phyloP scores from a whole-genome alignment of 2,329 filamentous ascomycete species.

The Penicillium sp. region DNA sequence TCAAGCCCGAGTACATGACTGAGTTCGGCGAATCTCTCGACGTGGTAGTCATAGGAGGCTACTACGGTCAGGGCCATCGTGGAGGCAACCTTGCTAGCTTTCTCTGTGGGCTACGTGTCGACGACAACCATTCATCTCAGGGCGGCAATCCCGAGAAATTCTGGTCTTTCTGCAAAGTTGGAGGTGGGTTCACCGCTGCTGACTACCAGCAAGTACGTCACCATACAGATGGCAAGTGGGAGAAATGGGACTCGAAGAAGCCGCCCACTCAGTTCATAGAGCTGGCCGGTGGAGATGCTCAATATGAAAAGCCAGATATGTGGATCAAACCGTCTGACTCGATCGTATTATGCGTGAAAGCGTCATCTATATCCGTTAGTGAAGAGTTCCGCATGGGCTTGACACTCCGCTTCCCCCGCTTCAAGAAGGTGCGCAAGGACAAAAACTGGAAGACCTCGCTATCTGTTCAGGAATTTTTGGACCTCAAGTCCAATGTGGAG shows the following conservation, averaged over 20 bases:
- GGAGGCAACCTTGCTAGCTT: conserved; percentile 84
- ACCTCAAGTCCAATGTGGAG: conserved; percentile 68
- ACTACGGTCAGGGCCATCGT: conserved; percentile 83
- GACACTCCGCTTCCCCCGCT: conserved; percentile 88
- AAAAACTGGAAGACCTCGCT: conserved; percentile 80
- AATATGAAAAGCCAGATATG: conserved; percentile 79
- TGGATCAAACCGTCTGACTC: conserved; percentile 93
- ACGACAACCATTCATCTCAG: conserved; percentile 64
- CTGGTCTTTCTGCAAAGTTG: conserved; percentile 96
- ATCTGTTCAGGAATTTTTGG: conserved; percentile 73
- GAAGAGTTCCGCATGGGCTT: conserved; percentile 75
- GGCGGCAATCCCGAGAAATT: conserved; percentile 68
- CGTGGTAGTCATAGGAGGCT: conserved; percentile 85
- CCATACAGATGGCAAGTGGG: conserved; percentile 88
- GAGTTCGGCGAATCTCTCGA: conserved; percentile 94
- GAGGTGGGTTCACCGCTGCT: conserved; percentile 82
- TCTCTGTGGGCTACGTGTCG: conserved; percentile 80
- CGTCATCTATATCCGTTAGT: conserved; percentile 72
- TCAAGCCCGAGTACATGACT: conserved; percentile 97
- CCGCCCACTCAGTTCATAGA: conserved; percentile 79
- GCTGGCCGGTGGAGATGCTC: conserved; percentile 73
- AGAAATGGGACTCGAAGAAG: conserved; percentile 74
- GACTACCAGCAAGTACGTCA: conserved; percentile 85
- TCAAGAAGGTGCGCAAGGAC: conserved; percentile 78
- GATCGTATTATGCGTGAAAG: conserved; percentile 84